A percentile compares a stretch with the other conserved stretches of the same genome.
Conservation (phyloP, 805 yeast species). For the Candida ascalaphidarum region DNA sequence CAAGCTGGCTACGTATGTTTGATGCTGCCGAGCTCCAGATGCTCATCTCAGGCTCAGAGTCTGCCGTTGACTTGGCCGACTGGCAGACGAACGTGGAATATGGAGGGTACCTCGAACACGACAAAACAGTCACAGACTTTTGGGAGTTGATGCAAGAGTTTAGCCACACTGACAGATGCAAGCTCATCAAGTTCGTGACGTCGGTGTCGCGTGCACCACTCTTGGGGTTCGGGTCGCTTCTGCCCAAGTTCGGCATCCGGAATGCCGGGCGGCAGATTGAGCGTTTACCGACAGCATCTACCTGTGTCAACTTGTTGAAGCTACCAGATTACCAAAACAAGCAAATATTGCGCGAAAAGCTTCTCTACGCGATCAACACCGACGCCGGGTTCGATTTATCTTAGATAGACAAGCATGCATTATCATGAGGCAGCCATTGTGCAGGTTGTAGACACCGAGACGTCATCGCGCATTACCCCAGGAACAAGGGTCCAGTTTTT, state of each 20-base stretch:
- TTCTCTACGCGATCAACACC: constrained; percentile 70
- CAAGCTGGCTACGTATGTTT: constrained; percentile 77
- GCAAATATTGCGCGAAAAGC: constrained; percentile 42
- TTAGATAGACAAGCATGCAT: too few species aligned
- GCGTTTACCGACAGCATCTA: constrained; percentile 84
- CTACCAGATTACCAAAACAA: constrained; percentile 65
- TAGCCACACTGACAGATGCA: constrained; percentile 49
- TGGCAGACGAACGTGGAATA: constrained; percentile 53
- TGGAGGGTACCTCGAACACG: constrained; percentile 52
- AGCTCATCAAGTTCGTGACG: constrained; percentile 80
- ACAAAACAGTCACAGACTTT: constrained; percentile 53
- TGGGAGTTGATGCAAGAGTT: constrained; percentile 76
- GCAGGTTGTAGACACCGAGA: too few species aligned
- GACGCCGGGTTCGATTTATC: constrained; percentile 80
- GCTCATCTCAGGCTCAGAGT: constrained; percentile 64
- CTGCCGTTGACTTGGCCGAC: constrained; percentile 64
- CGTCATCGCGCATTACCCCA: too few species aligned
- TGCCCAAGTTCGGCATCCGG: constrained; percentile 75
- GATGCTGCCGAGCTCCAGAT: constrained; percentile 77
- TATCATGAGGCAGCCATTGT: too few species aligned
- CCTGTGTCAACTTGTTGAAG: constrained; percentile 83
- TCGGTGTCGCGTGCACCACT: constrained; percentile 89
- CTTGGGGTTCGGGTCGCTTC: constrained; percentile 57
- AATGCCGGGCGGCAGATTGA: constrained; percentile 48
- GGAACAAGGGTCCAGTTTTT: too few species aligned